Evolutionary conservation across 331 rosid species (phyloP), one percentile per base, ranked within the genome.

Genomic region (Quercus lobata): DNA sequence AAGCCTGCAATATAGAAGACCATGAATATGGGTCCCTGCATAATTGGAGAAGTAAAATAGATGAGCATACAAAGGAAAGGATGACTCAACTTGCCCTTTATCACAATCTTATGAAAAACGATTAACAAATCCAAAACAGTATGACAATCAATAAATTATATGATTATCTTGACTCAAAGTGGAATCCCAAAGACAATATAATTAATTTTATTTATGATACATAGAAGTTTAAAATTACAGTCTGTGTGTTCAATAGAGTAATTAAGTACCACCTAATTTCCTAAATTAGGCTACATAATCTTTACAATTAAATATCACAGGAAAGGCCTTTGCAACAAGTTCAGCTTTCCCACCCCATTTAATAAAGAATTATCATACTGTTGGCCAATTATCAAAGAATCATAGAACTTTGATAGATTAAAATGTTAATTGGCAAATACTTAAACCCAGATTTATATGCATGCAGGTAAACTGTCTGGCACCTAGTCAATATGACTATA

Each of bases 221-320:
- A 63, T 46, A 27, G 11, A 60, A 21, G 62, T 63, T 29, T 57
- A 73, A 34, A 52, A 61, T 5, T 5, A 60, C 18, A 11, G 46
- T 73, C 60, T n/a, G 56, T 44, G 4, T 30, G 18, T 32, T 62
- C 66, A 30, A 71, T 14, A 69, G 6, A 3, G 5, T 44, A 63
- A 52, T 5, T 9, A 29, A 22, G 17, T 71, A 29, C 7, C 69
- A 34, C 41, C 65, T 22, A 14, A 32, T 46, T 15, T 61, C 61
- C 27, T 15, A 34, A 34, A 17, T 55, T 24, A 21, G 66, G 70
- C 16, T 79, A 61, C 55, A 35, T 25, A 14, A 62, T 63, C 66
- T 73, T 76, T 71, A 76, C 73, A 81, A 52, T 61, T 71, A 4
- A 75, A 76, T 76, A 34, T 18, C 2, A 35, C 53, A 34, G 41